Percentiles rank a stretch among this genome's conserved stretches.
phyloP scores from a whole-genome alignment of 306 rosid genomes.

The Spatholobus suberectus region DNA sequence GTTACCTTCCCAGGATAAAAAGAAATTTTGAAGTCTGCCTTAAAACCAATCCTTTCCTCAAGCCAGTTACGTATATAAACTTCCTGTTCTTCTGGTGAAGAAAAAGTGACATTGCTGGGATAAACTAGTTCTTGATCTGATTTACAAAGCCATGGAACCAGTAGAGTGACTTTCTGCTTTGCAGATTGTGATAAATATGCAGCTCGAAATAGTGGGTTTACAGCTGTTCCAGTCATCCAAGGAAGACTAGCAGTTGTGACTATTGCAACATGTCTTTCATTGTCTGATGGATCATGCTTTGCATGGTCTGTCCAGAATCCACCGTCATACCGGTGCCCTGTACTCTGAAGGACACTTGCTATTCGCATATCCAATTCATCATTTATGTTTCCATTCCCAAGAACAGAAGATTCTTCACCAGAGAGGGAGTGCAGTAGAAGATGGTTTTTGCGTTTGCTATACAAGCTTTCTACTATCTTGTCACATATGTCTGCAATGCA shows the following conservation, averaged over 20 bases:
- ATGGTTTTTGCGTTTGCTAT: conserved; percentile 81
- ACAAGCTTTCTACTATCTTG: conserved; percentile 88
- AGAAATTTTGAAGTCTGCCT: conserved; percentile 88
- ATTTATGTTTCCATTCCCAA: conserved; percentile 72
- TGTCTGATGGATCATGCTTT: conserved; percentile 61
- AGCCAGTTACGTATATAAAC: conserved; percentile 91
- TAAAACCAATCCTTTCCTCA: conserved; percentile 94
- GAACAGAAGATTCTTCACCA: conserved; percentile 65
- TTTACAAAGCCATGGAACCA: conserved; percentile 97
- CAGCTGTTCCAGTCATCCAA: conserved; percentile 99
- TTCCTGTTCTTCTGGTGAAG: conserved; percentile 96
- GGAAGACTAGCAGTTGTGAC: conserved; percentile 99
- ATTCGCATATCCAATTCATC: conserved; percentile 87
- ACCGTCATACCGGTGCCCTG: conserved; percentile 91
- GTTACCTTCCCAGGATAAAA: conserved; percentile 97
- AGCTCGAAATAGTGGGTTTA: conserved; percentile 95
- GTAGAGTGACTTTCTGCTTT: conserved; percentile 79
- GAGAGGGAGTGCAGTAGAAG: conserved; percentile 62
- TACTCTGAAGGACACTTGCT: conserved; percentile 95
- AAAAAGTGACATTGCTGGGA: conserved; percentile 76
- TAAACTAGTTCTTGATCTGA: conserved; percentile 94
- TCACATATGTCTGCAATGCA: conserved; percentile 89
- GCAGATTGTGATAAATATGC: conserved; percentile 88
- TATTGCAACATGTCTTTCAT: conserved; percentile 87
- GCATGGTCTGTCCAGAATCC: conserved; percentile 83